Conservation (phyloP, 495 filamentous ascomycete genomes). For the Xylaria acuta region DNA sequence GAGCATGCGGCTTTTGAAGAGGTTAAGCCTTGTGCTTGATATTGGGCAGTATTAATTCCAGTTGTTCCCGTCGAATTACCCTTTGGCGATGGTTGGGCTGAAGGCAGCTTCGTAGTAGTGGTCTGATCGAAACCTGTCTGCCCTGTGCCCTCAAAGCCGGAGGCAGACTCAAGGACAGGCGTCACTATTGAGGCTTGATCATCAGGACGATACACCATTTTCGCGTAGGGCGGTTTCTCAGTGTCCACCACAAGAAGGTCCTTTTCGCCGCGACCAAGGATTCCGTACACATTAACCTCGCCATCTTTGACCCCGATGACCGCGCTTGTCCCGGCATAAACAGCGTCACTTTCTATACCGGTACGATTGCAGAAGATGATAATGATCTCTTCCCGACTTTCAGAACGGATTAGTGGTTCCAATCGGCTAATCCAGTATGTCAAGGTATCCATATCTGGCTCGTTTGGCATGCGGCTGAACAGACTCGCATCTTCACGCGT, state of each 20-base stretch:
- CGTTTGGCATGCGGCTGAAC: conserved; percentile 48
- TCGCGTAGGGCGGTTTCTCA: conserved; percentile 31
- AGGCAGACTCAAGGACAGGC: not conserved
- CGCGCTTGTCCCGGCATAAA: conserved; percentile 86
- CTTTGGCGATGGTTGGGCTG: not conserved
- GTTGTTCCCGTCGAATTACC: not conserved
- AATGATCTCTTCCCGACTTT: conserved; percentile 67
- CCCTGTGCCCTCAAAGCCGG: not conserved
- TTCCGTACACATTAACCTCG: conserved; percentile 69
- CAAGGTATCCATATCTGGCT: conserved; percentile 81
- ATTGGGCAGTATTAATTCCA: not conserved
- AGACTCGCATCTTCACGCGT: conserved; percentile 61
- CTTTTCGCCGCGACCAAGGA: conserved; percentile 69
- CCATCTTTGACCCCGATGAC: conserved; percentile 76
- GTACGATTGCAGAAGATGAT: conserved; percentile 84
- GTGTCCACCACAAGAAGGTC: conserved; percentile 71
- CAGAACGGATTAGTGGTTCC: conserved; percentile 69
- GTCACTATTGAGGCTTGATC: not conserved
- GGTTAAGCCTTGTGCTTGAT: not conserved
- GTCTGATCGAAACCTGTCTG: not conserved
- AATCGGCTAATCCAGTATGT: conserved; percentile 90
- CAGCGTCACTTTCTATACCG: conserved; percentile 69
- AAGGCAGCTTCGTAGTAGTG: not conserved
- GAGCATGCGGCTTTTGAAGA: not conserved
- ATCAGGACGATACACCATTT: conserved; percentile 38